Base-by-base conservation (phyloP, 1,284 basidiomycete species). In the Butyriboletus appendiculatus region DNA sequence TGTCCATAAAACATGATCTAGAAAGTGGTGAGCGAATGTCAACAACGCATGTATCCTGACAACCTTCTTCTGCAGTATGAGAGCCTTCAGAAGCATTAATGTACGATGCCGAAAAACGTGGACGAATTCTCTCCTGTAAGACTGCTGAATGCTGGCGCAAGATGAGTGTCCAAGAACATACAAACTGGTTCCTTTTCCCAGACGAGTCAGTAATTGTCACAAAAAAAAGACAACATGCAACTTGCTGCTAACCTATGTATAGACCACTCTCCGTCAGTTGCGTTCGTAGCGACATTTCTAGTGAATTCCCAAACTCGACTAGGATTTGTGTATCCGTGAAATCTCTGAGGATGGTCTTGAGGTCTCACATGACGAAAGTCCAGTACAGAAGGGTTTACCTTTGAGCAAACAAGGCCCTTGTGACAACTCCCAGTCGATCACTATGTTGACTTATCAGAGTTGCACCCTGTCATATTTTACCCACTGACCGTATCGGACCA, bases 1-100 rank as follows among this genome's bases (percentile, higher is more conserved):
- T 98, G 95, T 9, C 96, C 96, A 63, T 86, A 97, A 69, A 99
- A 95, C 88, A 99, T 92, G 58, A 98, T 90, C 93, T 96, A 66
- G 28, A 47, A 47, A 38, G 22, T 14, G 34, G 32, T 62, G 24
- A 57, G 52, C 42, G 15, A 45, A 34, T 50, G 44, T 37, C 20
- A 20, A 38, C 20, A 43, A 38, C 39, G 45, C 22, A 16, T 33
- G 26, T 26, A 40, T 55, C 26, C 14, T 38, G 59, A 72, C 35
- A 62, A 90, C 94, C 75, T 89, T 81, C 72, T 92, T 92, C 70
- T 99, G 96, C 30, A 99, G 76, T 70, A 99, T 90, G 10, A 99
- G 75, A 16, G 97, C 87, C 70, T 99, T 99, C 58, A 99, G 81
- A n/a, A 99, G 78, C 38, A 94, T 78, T n/a, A 99, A 76, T 0